These are phyloP conservation scores for Sarcodon aspratus DNA, from an alignment of 768 basidiomycete genomes.

Conservation along the genomic window DNA sequence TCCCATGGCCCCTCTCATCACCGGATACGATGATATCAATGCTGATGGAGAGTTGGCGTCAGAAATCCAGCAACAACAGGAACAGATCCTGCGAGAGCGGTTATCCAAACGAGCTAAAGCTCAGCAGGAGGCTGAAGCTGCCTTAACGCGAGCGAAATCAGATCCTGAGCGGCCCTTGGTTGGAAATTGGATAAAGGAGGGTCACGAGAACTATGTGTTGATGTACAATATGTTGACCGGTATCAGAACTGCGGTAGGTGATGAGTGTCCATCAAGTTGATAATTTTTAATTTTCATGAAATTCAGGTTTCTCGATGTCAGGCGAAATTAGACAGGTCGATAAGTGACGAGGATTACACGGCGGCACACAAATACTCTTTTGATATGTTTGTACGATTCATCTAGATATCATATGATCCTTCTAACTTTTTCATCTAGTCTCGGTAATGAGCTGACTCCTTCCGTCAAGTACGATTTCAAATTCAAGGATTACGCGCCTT, in stretches of 20 bases:
- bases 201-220: conserved; percentile 95
- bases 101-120: conserved; percentile 59
- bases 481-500: conserved; percentile 98
- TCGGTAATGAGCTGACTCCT: conserved; percentile 96
- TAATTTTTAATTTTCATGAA: conserved; percentile 7
- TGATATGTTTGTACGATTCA: conserved; percentile 64
- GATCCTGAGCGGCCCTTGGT: conserved; percentile 48
- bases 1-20: conserved; percentile 6
- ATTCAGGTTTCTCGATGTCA: conserved; percentile 86
- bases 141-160: conserved; percentile 26
- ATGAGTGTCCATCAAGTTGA: neutral
- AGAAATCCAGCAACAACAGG: conserved; percentile 84
- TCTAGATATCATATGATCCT: neutral
- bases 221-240: conserved; percentile 99
- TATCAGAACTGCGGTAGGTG: conserved; percentile 82
- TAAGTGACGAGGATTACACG: conserved; percentile 79
- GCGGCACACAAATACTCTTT: conserved; percentile 94
- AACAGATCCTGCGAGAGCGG: conserved; percentile 75
- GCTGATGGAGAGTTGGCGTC: conserved; percentile 49
- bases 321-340: conserved; percentile 81
- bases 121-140: conserved; percentile 44
- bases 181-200: conserved; percentile 96
- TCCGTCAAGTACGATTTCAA: conserved; percentile 99
- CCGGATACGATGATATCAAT: conserved; percentile 23
- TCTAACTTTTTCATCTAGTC: conserved; percentile 28